These are phyloP conservation scores for Nemania abortiva DNA, from an alignment of 2,329 filamentous ascomycete species.

Conservation along the genomic window DNA sequence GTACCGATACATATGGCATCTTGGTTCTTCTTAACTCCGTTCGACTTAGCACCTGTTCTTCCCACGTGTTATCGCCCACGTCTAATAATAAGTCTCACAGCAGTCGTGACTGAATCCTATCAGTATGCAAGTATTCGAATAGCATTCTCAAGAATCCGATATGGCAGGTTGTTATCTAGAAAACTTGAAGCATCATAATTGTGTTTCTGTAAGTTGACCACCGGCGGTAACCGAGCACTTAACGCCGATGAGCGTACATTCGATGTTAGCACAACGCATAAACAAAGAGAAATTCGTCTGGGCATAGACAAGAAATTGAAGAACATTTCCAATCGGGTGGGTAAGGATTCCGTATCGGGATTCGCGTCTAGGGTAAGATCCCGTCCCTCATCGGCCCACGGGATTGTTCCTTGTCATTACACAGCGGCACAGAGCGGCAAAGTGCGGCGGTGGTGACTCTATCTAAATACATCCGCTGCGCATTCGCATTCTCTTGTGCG, in stretches of 20 bases:
- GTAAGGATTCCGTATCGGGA: conserved; percentile 23
- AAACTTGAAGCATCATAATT: too few relatives aligned
- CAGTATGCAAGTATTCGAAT: too few relatives aligned
- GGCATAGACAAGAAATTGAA: conserved; percentile 6
- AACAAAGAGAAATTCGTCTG: neutral
- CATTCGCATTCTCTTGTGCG: neutral
- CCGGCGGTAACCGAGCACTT: neutral
- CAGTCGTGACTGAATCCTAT: too few relatives aligned
- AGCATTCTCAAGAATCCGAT: too few relatives aligned
- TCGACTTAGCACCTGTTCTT: neutral
- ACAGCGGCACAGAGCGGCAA: neutral
- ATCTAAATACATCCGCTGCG: neutral
- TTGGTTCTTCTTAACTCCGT: conserved; percentile 14
- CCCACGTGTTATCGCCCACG: neutral
- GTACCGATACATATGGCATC: conserved; percentile 20
- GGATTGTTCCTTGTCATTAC: neutral
- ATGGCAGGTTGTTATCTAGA: too few relatives aligned
- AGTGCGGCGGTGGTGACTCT: neutral
- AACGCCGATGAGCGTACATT: neutral
- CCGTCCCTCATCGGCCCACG: neutral
- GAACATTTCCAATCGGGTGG: conserved; percentile 6
- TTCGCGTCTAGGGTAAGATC: conserved; percentile 29
- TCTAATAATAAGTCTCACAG: neutral
- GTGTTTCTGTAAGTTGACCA: neutral
- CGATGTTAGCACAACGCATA: neutral